A percentile compares a stretch with the other conserved stretches of the same genome.
Conservation (phyloP, 2,329 filamentous ascomycete species). For the Gliomastix tumulicola region DNA sequence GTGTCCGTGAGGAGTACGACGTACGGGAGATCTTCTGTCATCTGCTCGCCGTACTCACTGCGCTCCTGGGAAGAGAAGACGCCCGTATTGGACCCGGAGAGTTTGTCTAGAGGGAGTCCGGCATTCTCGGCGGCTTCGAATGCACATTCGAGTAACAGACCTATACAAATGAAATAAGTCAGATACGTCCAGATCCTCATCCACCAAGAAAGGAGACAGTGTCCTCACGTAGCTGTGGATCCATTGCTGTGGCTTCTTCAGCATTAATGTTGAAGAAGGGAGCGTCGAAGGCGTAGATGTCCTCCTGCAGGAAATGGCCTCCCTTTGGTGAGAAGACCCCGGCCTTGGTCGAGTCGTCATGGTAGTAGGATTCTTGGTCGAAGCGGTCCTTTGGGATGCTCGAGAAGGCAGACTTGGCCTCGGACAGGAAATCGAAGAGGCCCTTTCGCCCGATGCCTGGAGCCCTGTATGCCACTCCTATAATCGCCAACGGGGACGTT, state of each 20-base stretch:
- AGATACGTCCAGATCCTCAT: too few species aligned
- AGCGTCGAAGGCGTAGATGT: conserved; percentile 11
- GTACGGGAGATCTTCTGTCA: too few species aligned
- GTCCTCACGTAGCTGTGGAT: conserved; percentile 18
- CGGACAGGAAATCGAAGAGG: neutral
- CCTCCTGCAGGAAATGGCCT: conserved; percentile 17
- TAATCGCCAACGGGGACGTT: conserved; percentile 1
- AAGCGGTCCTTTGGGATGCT: conserved; percentile 13
- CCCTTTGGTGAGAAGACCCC: conserved; percentile 8
- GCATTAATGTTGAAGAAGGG: conserved; percentile 12
- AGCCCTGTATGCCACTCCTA: conserved; percentile 1
- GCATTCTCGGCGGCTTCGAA: conserved; percentile 33
- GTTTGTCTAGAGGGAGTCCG: conserved; percentile 10
- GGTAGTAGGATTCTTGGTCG: conserved; percentile 12
- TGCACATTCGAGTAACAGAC: conserved; percentile 24
- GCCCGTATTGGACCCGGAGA: conserved; percentile 20
- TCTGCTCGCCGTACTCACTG: too few species aligned
- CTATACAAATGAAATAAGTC: too few species aligned
- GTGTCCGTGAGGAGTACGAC: too few species aligned
- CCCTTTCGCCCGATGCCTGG: conserved; percentile 1
- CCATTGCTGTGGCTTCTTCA: conserved; percentile 14
- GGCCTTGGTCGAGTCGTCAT: conserved; percentile 17
- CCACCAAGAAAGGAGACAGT: too few species aligned
- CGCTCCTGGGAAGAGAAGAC: too few species aligned
- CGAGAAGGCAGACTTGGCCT: neutral